Conservation (phyloP, 305 asterid species). For the Fraxinus paxiana region DNA sequence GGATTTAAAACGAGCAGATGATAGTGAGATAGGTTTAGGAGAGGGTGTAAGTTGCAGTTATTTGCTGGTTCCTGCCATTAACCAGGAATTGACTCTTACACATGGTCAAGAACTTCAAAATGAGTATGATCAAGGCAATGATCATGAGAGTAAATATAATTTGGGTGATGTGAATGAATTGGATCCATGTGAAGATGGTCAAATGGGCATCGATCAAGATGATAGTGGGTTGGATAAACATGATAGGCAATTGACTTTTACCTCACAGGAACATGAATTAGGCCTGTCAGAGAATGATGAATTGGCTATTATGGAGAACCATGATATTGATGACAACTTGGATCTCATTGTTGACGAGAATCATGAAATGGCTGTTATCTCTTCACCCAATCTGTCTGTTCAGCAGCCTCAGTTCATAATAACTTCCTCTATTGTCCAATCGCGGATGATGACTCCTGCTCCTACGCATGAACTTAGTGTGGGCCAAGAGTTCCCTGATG, state of each 20-base stretch:
- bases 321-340: constrained; percentile 34
- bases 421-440: constrained; percentile 50
- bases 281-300: constrained; percentile 34
- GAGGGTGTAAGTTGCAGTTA: constrained; percentile 26
- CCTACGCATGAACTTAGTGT: constrained; percentile 48
- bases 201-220: constrained; percentile 29
- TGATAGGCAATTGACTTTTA: constrained; percentile 29
- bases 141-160: constrained; percentile 37
- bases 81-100: constrained; percentile 29
- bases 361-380: constrained; percentile 28
- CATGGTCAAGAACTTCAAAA: constrained; percentile 28
- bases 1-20: constrained; percentile 26
- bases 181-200: constrained; percentile 23
- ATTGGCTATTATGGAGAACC: constrained; percentile 34
- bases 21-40: constrained; percentile 25
- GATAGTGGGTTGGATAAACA: constrained; percentile 24
- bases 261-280: constrained; percentile 31
- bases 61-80: constrained; percentile 30
- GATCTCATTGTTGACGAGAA: constrained; percentile 38
- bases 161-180: constrained; percentile 30
- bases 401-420: constrained; percentile 37
- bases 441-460: constrained; percentile 34
- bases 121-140: constrained; percentile 30
- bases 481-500: constrained; percentile 73
- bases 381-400: constrained; percentile 24